Evolutionary conservation across 2,329 filamentous ascomycete species (phyloP).

Genomic region (Teratosphaeria viscida): DNA sequence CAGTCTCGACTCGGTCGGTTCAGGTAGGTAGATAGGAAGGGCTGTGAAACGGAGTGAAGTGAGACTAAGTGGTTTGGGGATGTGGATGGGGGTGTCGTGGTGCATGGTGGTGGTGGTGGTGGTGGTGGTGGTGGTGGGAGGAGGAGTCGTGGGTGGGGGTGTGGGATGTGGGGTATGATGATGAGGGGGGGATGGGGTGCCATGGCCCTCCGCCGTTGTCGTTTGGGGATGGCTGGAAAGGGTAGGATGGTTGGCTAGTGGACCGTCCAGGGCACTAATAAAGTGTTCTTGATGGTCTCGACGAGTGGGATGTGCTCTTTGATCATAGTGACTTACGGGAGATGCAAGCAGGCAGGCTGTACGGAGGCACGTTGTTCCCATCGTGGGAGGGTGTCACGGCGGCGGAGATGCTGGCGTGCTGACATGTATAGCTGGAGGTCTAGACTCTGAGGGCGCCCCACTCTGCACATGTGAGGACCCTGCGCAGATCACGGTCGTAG

Average conservation of each 20-base stretch:
- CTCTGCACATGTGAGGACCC: neutral
- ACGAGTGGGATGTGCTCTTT: neutral
- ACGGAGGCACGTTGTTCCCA: no score
- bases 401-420: neutral
- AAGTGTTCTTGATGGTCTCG: neutral
- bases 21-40: no score
- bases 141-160: constrained; percentile 22
- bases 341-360: no score
- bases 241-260: constrained; percentile 15
- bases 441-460: neutral
- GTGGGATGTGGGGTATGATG: no score
- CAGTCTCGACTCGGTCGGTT: no score
- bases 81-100: no score
- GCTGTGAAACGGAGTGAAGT: no score
- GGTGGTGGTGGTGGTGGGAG: constrained; percentile 32
- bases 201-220: constrained; percentile 7
- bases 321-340: no score
- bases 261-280: constrained; percentile 12
- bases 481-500: neutral
- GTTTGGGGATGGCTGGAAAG: neutral
- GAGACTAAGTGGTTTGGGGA: no score
- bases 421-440: neutral
- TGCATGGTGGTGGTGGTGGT: no score
- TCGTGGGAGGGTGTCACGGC: no score
- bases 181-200: neutral